A percentile compares a stretch with the other conserved stretches of the same genome.
Conservation (phyloP, 2,329 filamentous ascomycete genomes). For the Neofusicoccum ribis region DNA sequence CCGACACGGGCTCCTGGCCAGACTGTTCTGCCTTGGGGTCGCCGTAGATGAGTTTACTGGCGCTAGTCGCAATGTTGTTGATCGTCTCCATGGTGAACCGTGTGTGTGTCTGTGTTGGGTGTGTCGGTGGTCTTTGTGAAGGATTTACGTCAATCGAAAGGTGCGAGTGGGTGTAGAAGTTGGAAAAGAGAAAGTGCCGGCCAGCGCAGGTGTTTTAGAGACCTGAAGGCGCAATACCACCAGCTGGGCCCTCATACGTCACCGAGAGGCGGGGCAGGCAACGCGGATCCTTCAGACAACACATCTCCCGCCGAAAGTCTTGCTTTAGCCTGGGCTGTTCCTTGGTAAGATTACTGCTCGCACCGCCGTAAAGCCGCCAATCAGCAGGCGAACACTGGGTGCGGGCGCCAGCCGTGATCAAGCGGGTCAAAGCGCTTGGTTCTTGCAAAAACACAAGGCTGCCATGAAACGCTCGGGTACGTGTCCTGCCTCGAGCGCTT, state of each 20-base stretch:
- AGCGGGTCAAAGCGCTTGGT: background rate
- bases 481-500: background rate
- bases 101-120: background rate
- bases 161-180: background rate
- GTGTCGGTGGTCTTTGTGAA: background rate
- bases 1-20: conserved; percentile 69
- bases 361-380: background rate
- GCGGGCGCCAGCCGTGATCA: background rate
- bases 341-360: conserved; percentile 6
- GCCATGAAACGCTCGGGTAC: background rate
- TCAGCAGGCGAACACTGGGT: background rate
- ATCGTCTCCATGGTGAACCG: conserved; percentile 39
- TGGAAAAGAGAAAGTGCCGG: background rate
- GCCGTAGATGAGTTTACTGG: conserved; percentile 41
- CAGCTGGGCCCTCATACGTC: background rate
- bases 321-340: background rate
- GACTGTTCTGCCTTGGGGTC: conserved; percentile 34
- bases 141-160: background rate
- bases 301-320: background rate
- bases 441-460: background rate
- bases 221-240: background rate
- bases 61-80: conserved; percentile 35
- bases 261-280: background rate
- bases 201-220: background rate
- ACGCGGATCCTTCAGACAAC: background rate